Conservation (phyloP, 495 filamentous ascomycete genomes). For the Aspergillus ostianus region DNA sequence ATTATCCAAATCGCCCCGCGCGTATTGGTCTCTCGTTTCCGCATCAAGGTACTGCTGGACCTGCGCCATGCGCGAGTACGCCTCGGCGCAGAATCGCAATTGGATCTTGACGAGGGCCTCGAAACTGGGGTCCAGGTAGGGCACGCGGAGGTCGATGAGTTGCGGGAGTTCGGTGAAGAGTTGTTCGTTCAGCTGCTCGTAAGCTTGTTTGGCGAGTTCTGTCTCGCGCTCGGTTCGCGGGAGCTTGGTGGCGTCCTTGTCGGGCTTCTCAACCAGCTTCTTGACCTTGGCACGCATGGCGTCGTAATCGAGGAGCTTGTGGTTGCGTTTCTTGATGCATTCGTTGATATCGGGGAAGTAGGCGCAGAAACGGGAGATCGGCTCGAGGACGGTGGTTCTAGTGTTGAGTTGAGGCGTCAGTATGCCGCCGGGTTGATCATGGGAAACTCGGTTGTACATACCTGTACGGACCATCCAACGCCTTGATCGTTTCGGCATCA, state of each 20-base stretch:
- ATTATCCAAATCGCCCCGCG: conserved; percentile 85
- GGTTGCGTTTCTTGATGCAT: conserved; percentile 97
- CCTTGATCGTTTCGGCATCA: conserved; percentile 97
- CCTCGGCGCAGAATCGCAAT: conserved; percentile 94
- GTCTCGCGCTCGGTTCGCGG: conserved; percentile 91
- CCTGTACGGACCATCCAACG: conserved; percentile 95
- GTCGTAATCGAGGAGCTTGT: conserved; percentile 98
- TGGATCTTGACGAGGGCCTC: conserved; percentile 99
- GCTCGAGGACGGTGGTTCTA: conserved; percentile 89
- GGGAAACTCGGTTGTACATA: conserved; percentile 26
- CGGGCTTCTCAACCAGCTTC: conserved; percentile 94
- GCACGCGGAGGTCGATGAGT: conserved; percentile 93
- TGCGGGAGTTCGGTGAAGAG: conserved; percentile 92
- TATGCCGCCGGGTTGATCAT: not conserved
- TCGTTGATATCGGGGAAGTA: conserved; percentile 99
- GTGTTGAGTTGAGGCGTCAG: too few species aligned
- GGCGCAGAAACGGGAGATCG: conserved; percentile 91
- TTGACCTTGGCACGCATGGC: conserved; percentile 93
- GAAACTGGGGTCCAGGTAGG: conserved; percentile 94
- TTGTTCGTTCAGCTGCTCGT: conserved; percentile 95
- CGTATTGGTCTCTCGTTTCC: conserved; percentile 95
- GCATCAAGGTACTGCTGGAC: conserved; percentile 98
- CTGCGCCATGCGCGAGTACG: conserved; percentile 95
- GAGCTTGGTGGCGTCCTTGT: conserved; percentile 95
- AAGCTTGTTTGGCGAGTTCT: conserved; percentile 87